Evolutionary conservation across 345 rosid species (phyloP).

Genomic region (Hevea brasiliensis): DNA sequence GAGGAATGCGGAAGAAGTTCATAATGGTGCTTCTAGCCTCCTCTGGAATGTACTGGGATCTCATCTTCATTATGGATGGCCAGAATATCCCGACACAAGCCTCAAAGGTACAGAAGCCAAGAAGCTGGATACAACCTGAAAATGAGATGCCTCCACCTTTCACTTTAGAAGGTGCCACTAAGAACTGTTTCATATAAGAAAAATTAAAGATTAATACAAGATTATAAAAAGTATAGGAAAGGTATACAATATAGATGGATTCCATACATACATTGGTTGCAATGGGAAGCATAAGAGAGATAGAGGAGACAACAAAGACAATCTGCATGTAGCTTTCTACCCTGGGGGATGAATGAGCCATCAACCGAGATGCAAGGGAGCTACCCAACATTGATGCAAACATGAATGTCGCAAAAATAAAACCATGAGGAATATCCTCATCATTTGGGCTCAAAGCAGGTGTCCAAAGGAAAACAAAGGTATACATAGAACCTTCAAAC

Average conservation of each 20-base stretch:
- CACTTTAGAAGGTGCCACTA: constrained; percentile 66
- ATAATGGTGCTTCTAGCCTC: constrained; percentile 97
- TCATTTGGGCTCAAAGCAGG: constrained; percentile 89
- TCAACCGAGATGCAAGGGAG: constrained; percentile 84
- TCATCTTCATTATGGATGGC: constrained; percentile 99
- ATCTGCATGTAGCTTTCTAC: constrained; percentile 95
- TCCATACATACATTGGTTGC: constrained; percentile 53
- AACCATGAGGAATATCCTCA: constrained; percentile 93
- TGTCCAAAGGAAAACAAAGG: constrained; percentile 47
- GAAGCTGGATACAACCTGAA: constrained; percentile 69
- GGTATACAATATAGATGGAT: background rate
- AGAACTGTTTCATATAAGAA: constrained; percentile 46
- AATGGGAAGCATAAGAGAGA: constrained; percentile 73
- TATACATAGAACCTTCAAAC: constrained; percentile 97
- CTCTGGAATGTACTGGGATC: constrained; percentile 96
- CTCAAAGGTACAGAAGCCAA: constrained; percentile 94
- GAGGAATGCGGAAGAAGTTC: constrained; percentile 96
- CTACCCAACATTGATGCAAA: constrained; percentile 97
- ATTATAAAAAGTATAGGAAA: background rate
- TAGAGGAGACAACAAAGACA: constrained; percentile 66
- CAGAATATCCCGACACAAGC: constrained; percentile 91
- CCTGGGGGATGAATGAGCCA: constrained; percentile 66
- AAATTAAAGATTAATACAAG: background rate
- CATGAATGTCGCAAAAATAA: constrained; percentile 95
- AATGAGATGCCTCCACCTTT: constrained; percentile 71